Conservation (phyloP, 345 rosid genomes). For the Citrus sinensis region DVS_A1.0 CM039169.1:4518001-4518500, state of each 20-base stretch:
- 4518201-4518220: slow-evolving; percentile 49
- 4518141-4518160: slow-evolving; percentile 93
- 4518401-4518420: slow-evolving; percentile 45
- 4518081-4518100: background rate
- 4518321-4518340: slow-evolving; percentile 74
- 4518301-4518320: slow-evolving; percentile 71
- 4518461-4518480: slow-evolving; percentile 75
- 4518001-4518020: slow-evolving; percentile 2
- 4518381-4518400: slow-evolving; percentile 43
- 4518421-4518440: slow-evolving; percentile 55
- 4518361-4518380: slow-evolving; percentile 52
- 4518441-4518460: slow-evolving; percentile 88
- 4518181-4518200: slow-evolving; percentile 64
- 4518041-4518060: background rate
- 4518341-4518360: slow-evolving; percentile 46
- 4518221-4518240: slow-evolving; percentile 46
- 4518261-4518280: slow-evolving; percentile 54
- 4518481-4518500: slow-evolving; percentile 42
- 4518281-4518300: slow-evolving; percentile 45
- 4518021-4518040: background rate
- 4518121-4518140: slow-evolving; percentile 12
- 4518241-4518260: slow-evolving; percentile 78
- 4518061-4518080: background rate
- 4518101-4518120: slow-evolving; percentile 47
- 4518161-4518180: slow-evolving; percentile 90